phyloP scores from a whole-genome alignment of 2,329 filamentous ascomycete species.

The Colletotrichum ledebouriae region DNA sequence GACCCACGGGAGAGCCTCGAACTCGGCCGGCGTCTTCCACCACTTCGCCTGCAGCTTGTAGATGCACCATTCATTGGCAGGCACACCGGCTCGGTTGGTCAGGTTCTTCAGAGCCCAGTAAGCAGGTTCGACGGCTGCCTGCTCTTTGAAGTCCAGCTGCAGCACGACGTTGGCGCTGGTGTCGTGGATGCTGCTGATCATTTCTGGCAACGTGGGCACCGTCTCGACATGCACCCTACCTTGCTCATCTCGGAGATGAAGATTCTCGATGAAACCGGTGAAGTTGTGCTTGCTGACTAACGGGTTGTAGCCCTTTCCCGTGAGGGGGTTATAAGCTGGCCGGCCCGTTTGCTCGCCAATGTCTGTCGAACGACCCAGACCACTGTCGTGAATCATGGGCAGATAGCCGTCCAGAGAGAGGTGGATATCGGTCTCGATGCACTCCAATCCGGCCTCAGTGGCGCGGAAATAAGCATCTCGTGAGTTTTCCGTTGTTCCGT shows the following conservation, averaged over 20 bases:
- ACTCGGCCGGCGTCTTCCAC: slow-evolving; percentile 14
- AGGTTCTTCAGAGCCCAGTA: slow-evolving; percentile 20
- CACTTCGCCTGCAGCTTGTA: slow-evolving; percentile 26
- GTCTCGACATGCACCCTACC: slow-evolving; percentile 18
- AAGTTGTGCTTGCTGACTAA: not conserved
- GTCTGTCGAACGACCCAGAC: slow-evolving; percentile 4
- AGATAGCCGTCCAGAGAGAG: slow-evolving; percentile 18
- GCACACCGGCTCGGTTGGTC: slow-evolving; percentile 17
- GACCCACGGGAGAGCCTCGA: slow-evolving; percentile 9
- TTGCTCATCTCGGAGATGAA: slow-evolving; percentile 22
- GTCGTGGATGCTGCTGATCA: slow-evolving; percentile 12
- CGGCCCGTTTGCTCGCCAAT: not conserved
- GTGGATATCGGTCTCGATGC: slow-evolving; percentile 21
- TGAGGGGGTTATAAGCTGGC: slow-evolving; percentile 21
- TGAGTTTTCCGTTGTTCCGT: not conserved
- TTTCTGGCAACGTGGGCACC: slow-evolving; percentile 14
- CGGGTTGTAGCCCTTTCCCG: slow-evolving; percentile 14
- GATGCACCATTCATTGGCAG: slow-evolving; percentile 25
- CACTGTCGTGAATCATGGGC: slow-evolving; percentile 16
- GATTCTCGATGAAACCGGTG: slow-evolving; percentile 12
- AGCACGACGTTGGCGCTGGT: slow-evolving; percentile 15
- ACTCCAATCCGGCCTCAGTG: slow-evolving; percentile 8
- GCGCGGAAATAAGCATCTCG: slow-evolving; percentile 22
- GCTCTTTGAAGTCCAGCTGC: slow-evolving; percentile 25
- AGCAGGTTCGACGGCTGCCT: slow-evolving; percentile 15